Conservation (phyloP, 2,329 filamentous ascomycete species). For the Epichloe elymi region DNA sequence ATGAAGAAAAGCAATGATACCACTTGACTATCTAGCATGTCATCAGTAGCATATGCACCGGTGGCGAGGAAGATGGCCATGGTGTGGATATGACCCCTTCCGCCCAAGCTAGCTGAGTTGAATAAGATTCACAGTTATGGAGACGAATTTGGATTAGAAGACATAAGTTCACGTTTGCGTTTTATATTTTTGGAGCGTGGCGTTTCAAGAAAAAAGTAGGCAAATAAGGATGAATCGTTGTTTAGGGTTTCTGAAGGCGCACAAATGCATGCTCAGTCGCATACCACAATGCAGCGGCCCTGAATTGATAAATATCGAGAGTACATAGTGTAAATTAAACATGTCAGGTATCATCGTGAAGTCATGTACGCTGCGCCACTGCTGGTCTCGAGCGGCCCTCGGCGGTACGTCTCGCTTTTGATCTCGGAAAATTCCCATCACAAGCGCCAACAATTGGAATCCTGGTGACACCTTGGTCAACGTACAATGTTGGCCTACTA, state of each 20-base stretch:
- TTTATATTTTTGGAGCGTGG: not conserved
- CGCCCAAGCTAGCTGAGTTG: not conserved
- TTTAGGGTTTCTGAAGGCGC: not conserved
- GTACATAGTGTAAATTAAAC: not conserved
- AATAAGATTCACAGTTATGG: not conserved
- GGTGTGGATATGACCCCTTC: not conserved
- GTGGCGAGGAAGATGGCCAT: not conserved
- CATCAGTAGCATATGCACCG: conserved; percentile 2
- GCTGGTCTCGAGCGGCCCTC: too few relatives aligned
- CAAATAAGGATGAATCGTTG: not conserved
- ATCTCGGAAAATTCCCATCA: too few relatives aligned
- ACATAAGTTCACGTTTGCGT: not conserved
- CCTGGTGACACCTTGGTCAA: too few relatives aligned
- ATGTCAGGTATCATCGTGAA: not conserved
- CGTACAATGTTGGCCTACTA: too few relatives aligned
- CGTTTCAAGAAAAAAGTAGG: not conserved
- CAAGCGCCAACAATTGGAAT: too few relatives aligned
- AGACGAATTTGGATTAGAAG: not conserved
- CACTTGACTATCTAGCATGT: not conserved
- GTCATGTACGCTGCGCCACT: not conserved
- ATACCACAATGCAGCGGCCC: not conserved
- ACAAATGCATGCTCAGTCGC: not conserved
- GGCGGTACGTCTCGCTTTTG: not conserved
- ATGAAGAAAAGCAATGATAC: not conserved
- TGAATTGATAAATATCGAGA: not conserved